Evolutionary conservation across 805 yeast genomes (phyloP).

Genomic region (Candida maesae): DNA sequence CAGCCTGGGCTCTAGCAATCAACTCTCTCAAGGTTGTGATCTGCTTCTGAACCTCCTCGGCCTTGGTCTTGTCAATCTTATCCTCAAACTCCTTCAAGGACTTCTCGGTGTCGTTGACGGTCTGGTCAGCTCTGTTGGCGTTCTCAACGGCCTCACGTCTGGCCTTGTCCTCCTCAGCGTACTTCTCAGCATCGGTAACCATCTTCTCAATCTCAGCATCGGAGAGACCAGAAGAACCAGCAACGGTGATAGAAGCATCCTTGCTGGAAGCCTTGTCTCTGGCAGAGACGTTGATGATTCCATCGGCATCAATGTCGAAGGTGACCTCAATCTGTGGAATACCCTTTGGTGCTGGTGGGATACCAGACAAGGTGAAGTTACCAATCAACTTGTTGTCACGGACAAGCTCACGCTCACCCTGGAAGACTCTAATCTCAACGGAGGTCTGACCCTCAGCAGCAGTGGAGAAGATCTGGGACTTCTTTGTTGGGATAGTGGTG

Average conservation of each 20-base stretch:
- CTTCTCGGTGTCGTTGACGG: constrained; percentile 81
- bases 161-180: constrained; percentile 55
- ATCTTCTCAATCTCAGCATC: constrained; percentile 60
- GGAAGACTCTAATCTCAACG: constrained; percentile 96
- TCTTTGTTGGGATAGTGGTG: constrained; percentile 98
- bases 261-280: constrained; percentile 78
- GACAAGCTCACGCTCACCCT: constrained; percentile 84
- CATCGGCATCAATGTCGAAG: constrained; percentile 46
- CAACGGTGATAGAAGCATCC: constrained; percentile 68
- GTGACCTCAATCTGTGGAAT: constrained; percentile 75
- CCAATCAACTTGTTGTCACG: constrained; percentile 82
- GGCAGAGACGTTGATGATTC: constrained; percentile 79
- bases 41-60: constrained; percentile 41
- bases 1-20: constrained; percentile 66
- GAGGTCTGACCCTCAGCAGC: constrained; percentile 99
- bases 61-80: constrained; percentile 52
- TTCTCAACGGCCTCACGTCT: constrained; percentile 60
- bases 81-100: constrained; percentile 76
- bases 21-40: constrained; percentile 60
- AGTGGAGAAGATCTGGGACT: constrained; percentile 96
- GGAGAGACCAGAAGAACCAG: constrained; percentile 57
- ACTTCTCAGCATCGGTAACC: constrained; percentile 56
- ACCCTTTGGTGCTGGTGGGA: constrained; percentile 77
- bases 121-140: constrained; percentile 82
- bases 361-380: constrained; percentile 66